Evolutionary conservation across 495 filamentous ascomycete genomes (phyloP), one percentile per base, ranked within the genome.

Genomic region (Podospora pseudocomata): DNA sequence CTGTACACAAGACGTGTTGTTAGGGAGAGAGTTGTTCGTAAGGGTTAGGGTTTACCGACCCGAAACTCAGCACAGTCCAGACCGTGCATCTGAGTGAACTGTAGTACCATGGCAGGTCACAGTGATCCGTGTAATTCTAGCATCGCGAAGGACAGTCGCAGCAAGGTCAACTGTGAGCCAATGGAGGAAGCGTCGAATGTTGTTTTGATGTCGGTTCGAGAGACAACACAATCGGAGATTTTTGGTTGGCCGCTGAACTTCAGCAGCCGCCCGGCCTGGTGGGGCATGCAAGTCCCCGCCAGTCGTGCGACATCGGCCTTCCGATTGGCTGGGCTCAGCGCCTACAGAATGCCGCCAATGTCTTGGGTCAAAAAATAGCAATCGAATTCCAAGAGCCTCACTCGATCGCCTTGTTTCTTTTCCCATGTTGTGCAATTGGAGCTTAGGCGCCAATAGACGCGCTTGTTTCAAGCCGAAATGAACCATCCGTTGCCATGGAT

Each of bases 381-480:
- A 26, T 26, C n/a, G 55, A 11, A 20, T 20, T 19, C n/a, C 55
- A 58, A 26, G n/a, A 58, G 55, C 55, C 23, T 58, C 55, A 20
- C 55, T 58, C 55, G n/a, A 58, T 58, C 55, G 23, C n/a, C 23
- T 26, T 19, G n/a, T 19, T 20, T 58, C 23, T 19, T 58, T 58
- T 11, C n/a, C 55, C 55, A 58, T 58, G 55, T 58, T 58, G 55
- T 58, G 55, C 55, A 58, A 58, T 58, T 5, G n/a, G 55, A 26
- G n/a, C n/a, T 26, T 19, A 58, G 55, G 55, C 55, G 55, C 55
- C 23, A 58, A 58, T 58, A 26, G 55, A 58, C 55, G n/a, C 55
- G 55, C 55, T 58, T 58, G 55, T 58, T 58, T 58, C 55, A 58
- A 58, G 23, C n/a, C 55, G 55, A 58, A 58, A 58, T 58, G 55